Percentiles rank a stretch among this genome's conserved stretches.
Evolutionary conservation across 768 basidiomycete species (phyloP).

Genomic region (Rhodotorula babjevae): DNA sequence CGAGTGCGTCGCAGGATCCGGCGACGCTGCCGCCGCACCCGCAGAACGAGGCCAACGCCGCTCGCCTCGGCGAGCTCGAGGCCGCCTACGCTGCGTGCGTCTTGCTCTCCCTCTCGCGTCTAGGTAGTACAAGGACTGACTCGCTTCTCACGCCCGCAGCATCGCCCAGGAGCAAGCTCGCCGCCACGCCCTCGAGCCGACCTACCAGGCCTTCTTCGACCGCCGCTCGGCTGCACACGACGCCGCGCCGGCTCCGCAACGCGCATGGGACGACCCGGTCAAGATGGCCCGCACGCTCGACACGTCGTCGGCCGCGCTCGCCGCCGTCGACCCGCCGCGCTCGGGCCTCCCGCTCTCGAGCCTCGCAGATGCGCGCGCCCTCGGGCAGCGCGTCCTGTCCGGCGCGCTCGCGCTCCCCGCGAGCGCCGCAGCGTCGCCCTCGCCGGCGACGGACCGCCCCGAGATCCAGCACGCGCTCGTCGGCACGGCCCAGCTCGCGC

Average conservation of each 20-base stretch:
- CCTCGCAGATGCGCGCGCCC: too few relatives aligned
- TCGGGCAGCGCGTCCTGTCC: too few relatives aligned
- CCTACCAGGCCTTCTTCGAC: constrained; percentile 13
- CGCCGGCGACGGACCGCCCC: background rate
- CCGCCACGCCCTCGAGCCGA: constrained; percentile 6
- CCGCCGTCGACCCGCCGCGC: too few relatives aligned
- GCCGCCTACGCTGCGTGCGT: constrained; percentile 19
- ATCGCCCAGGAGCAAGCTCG: constrained; percentile 12
- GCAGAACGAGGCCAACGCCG: constrained; percentile 27
- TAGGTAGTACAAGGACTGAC: background rate
- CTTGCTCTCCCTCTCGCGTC: background rate
- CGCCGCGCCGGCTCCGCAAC: background rate
- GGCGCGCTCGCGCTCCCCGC: too few relatives aligned
- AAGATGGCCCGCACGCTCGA: background rate
- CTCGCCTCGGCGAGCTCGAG: constrained; percentile 19
- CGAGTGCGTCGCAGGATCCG: constrained; percentile 4
- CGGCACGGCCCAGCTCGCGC: constrained; percentile 8
- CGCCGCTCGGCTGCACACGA: background rate
- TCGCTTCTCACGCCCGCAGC: background rate
- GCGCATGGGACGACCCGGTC: too few relatives aligned
- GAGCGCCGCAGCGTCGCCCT: too few relatives aligned
- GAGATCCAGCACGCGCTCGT: too few relatives aligned
- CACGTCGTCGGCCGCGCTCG: too few relatives aligned
- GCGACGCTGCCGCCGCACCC: constrained; percentile 28
- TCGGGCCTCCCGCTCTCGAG: too few relatives aligned